phyloP scores from a whole-genome alignment of 257 asterid genomes.

The Ballota nigra region DNA sequence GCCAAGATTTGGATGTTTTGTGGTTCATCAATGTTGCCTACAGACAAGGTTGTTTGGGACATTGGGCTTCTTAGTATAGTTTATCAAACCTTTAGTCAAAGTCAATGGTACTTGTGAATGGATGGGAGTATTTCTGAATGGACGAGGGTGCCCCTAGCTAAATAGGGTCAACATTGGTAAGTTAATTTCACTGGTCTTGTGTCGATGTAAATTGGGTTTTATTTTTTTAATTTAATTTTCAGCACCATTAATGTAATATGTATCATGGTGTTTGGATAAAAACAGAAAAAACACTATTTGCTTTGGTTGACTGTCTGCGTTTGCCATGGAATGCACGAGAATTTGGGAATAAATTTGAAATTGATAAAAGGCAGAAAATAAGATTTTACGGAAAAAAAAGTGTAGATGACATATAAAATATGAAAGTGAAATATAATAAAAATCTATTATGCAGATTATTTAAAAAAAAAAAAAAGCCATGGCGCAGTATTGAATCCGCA shows the following conservation, averaged over 20 bases:
- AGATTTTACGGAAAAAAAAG: no score
- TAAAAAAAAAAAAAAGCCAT: no score
- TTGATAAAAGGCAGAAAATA: no score
- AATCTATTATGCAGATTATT: no score
- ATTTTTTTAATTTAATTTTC: background rate
- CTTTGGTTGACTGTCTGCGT: background rate
- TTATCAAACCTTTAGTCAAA: background rate
- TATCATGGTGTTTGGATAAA: background rate
- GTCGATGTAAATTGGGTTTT: background rate
- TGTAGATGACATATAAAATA: no score
- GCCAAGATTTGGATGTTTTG: background rate
- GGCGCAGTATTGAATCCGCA: no score
- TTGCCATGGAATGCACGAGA: background rate
- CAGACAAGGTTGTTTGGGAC: background rate
- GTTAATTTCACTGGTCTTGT: background rate
- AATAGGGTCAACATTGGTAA: background rate
- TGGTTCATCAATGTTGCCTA: slow-evolving; percentile 3
- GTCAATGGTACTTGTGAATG: background rate
- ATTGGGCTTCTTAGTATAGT: background rate
- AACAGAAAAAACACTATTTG: no score
- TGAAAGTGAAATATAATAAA: no score
- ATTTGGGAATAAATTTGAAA: no score
- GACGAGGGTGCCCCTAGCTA: background rate
- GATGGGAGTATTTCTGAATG: background rate
- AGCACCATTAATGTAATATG: background rate